Base-by-base conservation (phyloP, 306 rosid species). In the Fragaria iinumae region DNA sequence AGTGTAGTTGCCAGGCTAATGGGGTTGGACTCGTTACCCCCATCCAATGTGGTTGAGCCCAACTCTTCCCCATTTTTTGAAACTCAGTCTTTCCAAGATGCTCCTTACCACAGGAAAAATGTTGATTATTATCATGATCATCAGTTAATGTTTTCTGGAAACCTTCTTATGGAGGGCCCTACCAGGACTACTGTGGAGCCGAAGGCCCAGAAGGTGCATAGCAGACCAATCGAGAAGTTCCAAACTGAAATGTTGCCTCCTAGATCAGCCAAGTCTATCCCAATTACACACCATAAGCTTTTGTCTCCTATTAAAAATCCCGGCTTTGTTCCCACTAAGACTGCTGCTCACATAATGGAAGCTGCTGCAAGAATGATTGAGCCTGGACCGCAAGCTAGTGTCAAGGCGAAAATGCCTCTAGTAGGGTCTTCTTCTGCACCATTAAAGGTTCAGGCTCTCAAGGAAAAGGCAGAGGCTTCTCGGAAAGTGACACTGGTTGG, bases 221-320 rank as follows among this genome's bases (percentile, higher is more conserved):
- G 71, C 59, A 92, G 87, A 78, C 96, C 97, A 53, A 83, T 95
- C 71, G 98, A 95, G 81, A 92, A 89, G 93, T 95, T 92, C 62
- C 98, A 89, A 84, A 92, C 91, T 18, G 97, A 95, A 89, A 88
- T 89, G n/a, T 82, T 95, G 66, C 98, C 98, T 74, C 97, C 97
- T 38, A 95, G 81, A 84, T 90, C 98, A 21, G 95, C 97, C 14
- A 92, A 88, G 83, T 87, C 98, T 44, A 95, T 95, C 80, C 97
- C 98, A 20, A 72, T 86, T 71, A 95, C 98, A 59, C 97, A 92
- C 86, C 97, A 95, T 73, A 95, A 88, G 78, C 97, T 90, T 80
- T 80, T 95, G 83, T 95, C 98, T 50, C 98, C 98, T 12, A 92
- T 95, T 47, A 95, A 92, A 88, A 84, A 62, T 80, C 96, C 93